A percentile compares a stretch with the other conserved stretches of the same genome.
These are phyloP conservation scores for Termitomyces sp. DNA, from an alignment of 768 basidiomycete species.

Conservation along the genomic window DNA sequence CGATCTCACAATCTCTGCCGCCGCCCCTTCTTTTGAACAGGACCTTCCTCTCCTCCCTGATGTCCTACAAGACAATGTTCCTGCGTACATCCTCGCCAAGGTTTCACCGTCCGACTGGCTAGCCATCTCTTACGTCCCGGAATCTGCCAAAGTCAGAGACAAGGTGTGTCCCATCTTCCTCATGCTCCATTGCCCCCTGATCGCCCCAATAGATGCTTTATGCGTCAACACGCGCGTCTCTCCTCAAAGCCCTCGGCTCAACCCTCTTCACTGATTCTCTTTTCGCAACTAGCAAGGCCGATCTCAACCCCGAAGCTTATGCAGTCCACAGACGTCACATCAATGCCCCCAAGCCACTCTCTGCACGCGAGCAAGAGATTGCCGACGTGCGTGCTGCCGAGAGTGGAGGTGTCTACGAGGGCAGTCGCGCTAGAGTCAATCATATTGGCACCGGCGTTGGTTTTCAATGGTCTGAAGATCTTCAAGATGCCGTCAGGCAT, in stretches of 20 bases:
- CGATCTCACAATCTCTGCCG: conserved; percentile 45
- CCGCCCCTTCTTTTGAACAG: conserved; percentile 52
- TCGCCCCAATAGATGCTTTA: conserved; percentile 71
- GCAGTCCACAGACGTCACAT: conserved; percentile 67
- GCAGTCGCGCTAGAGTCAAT: conserved; percentile 51
- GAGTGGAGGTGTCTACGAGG: conserved; percentile 49
- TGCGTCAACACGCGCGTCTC: conserved; percentile 69
- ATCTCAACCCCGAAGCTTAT: conserved; percentile 69
- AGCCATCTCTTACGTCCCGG: conserved; percentile 78
- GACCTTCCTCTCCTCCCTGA: conserved; percentile 57
- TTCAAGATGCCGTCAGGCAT: conserved; percentile 59
- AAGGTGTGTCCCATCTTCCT: conserved; percentile 48
- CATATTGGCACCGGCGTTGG: conserved; percentile 62
- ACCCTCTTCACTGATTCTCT: conserved; percentile 66
- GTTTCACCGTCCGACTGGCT: conserved; percentile 69
- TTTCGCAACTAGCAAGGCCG: conserved; percentile 74
- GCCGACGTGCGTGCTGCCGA: conserved; percentile 77
- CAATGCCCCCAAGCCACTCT: conserved; percentile 79
- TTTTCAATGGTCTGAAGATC: conserved; percentile 64
- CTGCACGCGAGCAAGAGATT: conserved; percentile 78
- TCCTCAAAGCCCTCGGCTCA: conserved; percentile 74
- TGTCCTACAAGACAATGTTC: conserved; percentile 54
- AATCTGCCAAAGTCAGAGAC: conserved; percentile 73
- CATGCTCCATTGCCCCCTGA: conserved; percentile 3
- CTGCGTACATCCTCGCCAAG: conserved; percentile 75